These are phyloP conservation scores for Lentinus tigrinus DNA, from an alignment of 768 basidiomycete species.

Conservation along the genomic window DNA sequence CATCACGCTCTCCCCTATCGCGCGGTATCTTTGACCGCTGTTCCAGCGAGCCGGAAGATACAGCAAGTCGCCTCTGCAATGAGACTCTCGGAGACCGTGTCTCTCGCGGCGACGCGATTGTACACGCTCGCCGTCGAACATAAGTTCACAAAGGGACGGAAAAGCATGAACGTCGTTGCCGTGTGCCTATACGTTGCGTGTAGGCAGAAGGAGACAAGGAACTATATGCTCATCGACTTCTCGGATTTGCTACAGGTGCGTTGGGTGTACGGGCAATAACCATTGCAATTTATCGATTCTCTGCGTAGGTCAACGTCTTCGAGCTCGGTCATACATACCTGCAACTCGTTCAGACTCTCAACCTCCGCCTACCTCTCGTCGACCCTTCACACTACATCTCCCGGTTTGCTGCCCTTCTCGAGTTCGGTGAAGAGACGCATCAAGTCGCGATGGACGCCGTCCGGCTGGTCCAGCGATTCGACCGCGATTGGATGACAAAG, in stretches of 20 bases:
- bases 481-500: conserved; percentile 95
- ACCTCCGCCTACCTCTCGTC: conserved; percentile 82
- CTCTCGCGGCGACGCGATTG: conserved; percentile 77
- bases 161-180: conserved; percentile 90
- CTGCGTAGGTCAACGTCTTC: conserved; percentile 89
- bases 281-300: background rate
- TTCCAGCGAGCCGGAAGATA: conserved; percentile 79
- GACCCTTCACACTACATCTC: conserved; percentile 97
- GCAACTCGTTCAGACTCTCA: conserved; percentile 85
- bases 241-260: conserved; percentile 89
- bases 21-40: background rate
- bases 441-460: conserved; percentile 91
- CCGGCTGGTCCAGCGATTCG: conserved; percentile 90
- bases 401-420: conserved; percentile 90
- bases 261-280: background rate
- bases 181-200: conserved; percentile 96
- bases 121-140: conserved; percentile 94
- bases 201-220: conserved; percentile 84
- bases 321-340: conserved; percentile 96
- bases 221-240: conserved; percentile 98
- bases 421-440: conserved; percentile 93
- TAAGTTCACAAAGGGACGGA: conserved; percentile 91
- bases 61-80: conserved; percentile 78
- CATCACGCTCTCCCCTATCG: background rate
- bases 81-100: conserved; percentile 76